These are phyloP conservation scores for Sistotremastrum niveocremeum DNA, from an alignment of 768 basidiomycete genomes.

Conservation along the genomic window DNA sequence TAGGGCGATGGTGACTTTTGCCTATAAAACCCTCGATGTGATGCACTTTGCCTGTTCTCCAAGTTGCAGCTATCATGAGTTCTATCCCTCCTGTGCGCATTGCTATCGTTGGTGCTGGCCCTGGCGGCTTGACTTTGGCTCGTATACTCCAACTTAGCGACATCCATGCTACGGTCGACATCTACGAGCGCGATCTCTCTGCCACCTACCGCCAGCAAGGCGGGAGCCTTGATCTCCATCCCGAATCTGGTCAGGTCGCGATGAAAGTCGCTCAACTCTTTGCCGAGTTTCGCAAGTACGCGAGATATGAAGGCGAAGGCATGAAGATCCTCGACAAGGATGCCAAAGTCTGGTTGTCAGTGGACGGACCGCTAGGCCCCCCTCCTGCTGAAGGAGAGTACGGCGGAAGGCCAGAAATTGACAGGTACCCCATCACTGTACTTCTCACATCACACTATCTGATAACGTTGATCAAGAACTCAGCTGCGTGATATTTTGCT, in stretches of 20 bases:
- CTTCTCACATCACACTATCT: too few species aligned
- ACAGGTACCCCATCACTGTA: too few species aligned
- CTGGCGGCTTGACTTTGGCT: conserved; percentile 16
- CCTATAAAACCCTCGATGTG: too few species aligned
- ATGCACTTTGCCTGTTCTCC: too few species aligned
- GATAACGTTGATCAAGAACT: not conserved
- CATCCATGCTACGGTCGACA: conserved; percentile 4
- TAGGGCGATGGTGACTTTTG: too few species aligned
- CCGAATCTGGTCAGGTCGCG: conserved; percentile 12
- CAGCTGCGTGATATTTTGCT: conserved; percentile 15
- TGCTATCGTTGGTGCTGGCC: conserved; percentile 15
- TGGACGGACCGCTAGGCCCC: too few species aligned
- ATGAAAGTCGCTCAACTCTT: conserved; percentile 11
- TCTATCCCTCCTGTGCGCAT: too few species aligned
- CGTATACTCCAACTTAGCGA: conserved; percentile 12
- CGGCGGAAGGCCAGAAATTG: too few species aligned
- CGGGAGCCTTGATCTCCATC: conserved; percentile 18
- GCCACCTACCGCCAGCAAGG: conserved; percentile 8
- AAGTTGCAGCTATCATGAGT: too few species aligned
- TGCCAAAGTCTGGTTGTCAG: not conserved
- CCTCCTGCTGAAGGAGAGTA: too few species aligned
- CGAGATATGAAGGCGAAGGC: conserved; percentile 10
- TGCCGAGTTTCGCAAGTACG: conserved; percentile 10
- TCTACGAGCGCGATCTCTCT: conserved; percentile 14
- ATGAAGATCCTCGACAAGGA: conserved; percentile 10